Base-by-base conservation (phyloP, 768 basidiomycete species). In the Kwoniella mangroviensis region DNA sequence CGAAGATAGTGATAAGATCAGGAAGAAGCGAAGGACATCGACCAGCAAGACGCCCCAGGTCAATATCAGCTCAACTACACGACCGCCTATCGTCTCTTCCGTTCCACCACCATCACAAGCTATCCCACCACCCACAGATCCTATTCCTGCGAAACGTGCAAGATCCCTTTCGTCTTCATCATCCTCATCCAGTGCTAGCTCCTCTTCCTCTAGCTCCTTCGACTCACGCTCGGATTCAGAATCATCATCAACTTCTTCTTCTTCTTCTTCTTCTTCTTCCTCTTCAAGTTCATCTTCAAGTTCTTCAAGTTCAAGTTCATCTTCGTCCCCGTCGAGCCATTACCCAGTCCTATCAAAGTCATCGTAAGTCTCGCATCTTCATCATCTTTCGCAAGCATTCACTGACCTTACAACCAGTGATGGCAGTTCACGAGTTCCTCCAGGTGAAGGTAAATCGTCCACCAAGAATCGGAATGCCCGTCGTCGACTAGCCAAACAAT, bases 381-480 rank as follows among this genome's bases (percentile, higher is more conserved):
- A 43, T 28, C 13, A 60, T 43, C n/a, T 41, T 1, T 6, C 34
- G 6, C 34, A 4, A 34, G 9, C 6, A 34, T 34, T 7, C 34
- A 34, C 34, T 34, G 34, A 34, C 6, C 34, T 34, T 34, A 1
- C 34, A 34, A 34, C 9, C 34, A 34, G 34, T 0, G 9, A 7
- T 4, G 11, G n/a, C 17, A 28, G 34, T 26, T 34, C 63, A 19
- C 63, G 24, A 21, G 61, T 71, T 34, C 73, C 69, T 12, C 78
- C 78, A 15, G 76, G 79, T 41, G 68, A 74, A 68, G 79, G 79
- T 11, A 80, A 76, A 65, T 24, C 71, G 2, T 43, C 57, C 7
- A 80, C 79, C 4, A 69, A 78, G 19, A 60, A 72, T 40, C 71
- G 79, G 0, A 80, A 80, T 60, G 52, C 63, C 19, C 66, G 79